These are phyloP conservation scores for Cryptosporidium parvum DNA, from an alignment of 169 alveolate genomes.

Conservation along the genomic window DNA sequence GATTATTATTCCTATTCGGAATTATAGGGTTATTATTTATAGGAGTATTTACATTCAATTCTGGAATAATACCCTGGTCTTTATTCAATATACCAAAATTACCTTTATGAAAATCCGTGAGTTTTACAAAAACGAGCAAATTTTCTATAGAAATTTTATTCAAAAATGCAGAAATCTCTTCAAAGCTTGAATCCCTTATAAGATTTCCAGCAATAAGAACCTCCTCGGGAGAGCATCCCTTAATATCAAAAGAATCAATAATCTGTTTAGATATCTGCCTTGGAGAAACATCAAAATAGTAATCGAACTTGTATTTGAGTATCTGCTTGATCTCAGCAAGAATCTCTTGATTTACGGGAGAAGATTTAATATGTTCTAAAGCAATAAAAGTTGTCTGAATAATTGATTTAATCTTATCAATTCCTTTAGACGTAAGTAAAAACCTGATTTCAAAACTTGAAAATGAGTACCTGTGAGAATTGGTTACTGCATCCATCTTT, in stretches of 20 bases:
- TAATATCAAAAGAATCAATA: constrained; percentile 32
- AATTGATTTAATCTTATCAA: constrained; percentile 31
- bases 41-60: neutral
- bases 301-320: constrained; percentile 28
- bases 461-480: constrained; percentile 38
- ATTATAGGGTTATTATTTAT: too few species aligned
- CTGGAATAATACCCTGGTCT: neutral
- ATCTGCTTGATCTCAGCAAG: constrained; percentile 37
- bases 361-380: constrained; percentile 23
- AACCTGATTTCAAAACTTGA: constrained; percentile 41
- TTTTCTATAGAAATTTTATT: constrained; percentile 1
- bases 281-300: constrained; percentile 49
- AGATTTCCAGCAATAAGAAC: constrained; percentile 57
- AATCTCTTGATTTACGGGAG: constrained; percentile 11
- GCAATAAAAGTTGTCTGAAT: constrained; percentile 28
- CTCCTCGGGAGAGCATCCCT: constrained; percentile 64
- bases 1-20: too few species aligned
- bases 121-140: constrained; percentile 4
- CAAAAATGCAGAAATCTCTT: constrained; percentile 24
- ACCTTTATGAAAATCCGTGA: neutral
- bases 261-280: constrained; percentile 3
- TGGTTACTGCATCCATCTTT: neutral
- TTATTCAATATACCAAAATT: neutral
- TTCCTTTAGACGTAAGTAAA: constrained; percentile 15
- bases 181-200: neutral